Conservation (phyloP, 2,329 filamentous ascomycete genomes). For the Chaetomium sp. region DNA sequence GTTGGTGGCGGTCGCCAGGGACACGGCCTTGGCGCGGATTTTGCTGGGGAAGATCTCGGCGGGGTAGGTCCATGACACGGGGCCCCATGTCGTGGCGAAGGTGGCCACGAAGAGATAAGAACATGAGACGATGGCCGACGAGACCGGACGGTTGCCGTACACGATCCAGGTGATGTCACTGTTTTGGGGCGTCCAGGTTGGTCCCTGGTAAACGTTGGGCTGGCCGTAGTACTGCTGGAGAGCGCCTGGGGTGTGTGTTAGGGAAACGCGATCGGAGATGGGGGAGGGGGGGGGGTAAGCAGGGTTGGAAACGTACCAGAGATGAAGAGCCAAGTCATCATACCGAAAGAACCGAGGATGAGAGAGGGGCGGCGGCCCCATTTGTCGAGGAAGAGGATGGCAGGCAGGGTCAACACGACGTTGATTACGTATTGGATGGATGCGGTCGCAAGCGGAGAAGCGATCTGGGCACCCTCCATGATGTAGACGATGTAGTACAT, state of each 20-base stretch:
- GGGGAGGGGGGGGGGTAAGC: neutral
- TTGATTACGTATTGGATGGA: slow-evolving; percentile 68
- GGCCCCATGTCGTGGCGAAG: slow-evolving; percentile 61
- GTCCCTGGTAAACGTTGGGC: slow-evolving; percentile 46
- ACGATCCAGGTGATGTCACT: slow-evolving; percentile 61
- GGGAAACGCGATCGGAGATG: neutral
- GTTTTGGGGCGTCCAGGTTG: slow-evolving; percentile 45
- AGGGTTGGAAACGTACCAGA: slow-evolving; percentile 47
- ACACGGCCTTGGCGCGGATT: slow-evolving; percentile 50
- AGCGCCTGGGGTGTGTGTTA: slow-evolving; percentile 42
- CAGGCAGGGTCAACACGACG: slow-evolving; percentile 60
- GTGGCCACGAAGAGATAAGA: slow-evolving; percentile 73
- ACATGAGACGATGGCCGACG: slow-evolving; percentile 67
- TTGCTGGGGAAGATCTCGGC: slow-evolving; percentile 50
- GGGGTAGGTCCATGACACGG: slow-evolving; percentile 53
- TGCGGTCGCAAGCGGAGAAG: slow-evolving; percentile 59
- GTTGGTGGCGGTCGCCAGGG: slow-evolving; percentile 45
- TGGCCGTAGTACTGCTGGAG: slow-evolving; percentile 63
- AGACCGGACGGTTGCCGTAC: slow-evolving; percentile 52
- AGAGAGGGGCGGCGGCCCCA: slow-evolving; percentile 60
- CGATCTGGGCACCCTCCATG: slow-evolving; percentile 60
- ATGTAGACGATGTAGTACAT: slow-evolving; percentile 63
- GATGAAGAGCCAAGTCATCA: slow-evolving; percentile 64
- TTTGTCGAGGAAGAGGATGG: slow-evolving; percentile 62
- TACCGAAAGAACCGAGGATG: slow-evolving; percentile 57